Conservation (phyloP, 2,329 filamentous ascomycete species). For the Diaporthe velutina region DNA sequence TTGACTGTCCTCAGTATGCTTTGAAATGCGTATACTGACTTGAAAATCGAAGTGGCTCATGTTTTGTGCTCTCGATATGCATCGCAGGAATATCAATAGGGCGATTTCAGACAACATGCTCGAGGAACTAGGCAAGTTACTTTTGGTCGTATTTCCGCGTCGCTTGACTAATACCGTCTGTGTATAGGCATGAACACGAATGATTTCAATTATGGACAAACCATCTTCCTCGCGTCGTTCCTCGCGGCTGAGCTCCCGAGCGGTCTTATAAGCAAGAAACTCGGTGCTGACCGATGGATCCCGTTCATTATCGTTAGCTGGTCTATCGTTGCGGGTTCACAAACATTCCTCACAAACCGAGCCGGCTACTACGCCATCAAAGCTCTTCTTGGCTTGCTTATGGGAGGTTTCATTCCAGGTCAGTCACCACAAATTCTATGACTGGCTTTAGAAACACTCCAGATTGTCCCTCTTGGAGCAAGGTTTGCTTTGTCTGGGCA, state of each 20-base stretch:
- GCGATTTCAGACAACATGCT: slow-evolving; percentile 51
- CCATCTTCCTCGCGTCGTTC: slow-evolving; percentile 61
- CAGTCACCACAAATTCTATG: neutral
- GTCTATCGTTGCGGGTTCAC: slow-evolving; percentile 47
- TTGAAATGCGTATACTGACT: neutral
- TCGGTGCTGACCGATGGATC: slow-evolving; percentile 63
- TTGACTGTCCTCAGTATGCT: neutral
- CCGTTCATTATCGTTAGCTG: slow-evolving; percentile 55
- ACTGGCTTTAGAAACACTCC: no score
- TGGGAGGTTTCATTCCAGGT: slow-evolving; percentile 72
- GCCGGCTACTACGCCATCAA: slow-evolving; percentile 49
- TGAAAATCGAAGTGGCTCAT: slow-evolving; percentile 41
- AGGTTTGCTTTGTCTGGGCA: no score
- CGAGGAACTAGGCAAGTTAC: slow-evolving; percentile 50
- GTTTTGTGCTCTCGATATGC: slow-evolving; percentile 44
- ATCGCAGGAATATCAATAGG: slow-evolving; percentile 48
- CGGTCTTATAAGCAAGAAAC: slow-evolving; percentile 62
- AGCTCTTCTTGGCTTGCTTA: slow-evolving; percentile 59
- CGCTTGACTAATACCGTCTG: neutral
- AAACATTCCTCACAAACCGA: slow-evolving; percentile 47
- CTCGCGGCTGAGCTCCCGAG: slow-evolving; percentile 65
- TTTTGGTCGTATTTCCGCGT: neutral
- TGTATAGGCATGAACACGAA: slow-evolving; percentile 49
- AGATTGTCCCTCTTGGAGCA: no score
- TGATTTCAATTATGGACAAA: slow-evolving; percentile 60